Evolutionary conservation across 108 stramenopile species (phyloP).

Genomic region (Mayamaea pseudoterrestris): DNA sequence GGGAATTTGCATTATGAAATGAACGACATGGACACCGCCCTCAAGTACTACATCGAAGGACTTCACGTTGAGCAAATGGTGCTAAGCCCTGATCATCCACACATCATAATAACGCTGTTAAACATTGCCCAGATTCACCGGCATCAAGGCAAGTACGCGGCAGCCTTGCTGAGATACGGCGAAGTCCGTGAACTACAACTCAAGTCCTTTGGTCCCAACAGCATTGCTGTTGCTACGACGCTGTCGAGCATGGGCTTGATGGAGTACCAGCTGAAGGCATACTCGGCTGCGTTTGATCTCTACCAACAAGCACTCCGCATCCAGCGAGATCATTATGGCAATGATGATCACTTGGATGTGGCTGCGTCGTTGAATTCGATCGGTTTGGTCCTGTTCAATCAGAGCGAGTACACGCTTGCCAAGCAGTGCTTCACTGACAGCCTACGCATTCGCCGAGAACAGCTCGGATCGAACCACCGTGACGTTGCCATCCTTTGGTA

Average conservation of each 20-base stretch:
- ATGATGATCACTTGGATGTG: constrained; percentile 36
- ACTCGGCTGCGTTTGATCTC: constrained; percentile 27
- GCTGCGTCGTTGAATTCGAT: constrained; percentile 51
- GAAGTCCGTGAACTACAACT: constrained; percentile 28
- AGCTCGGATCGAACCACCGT: constrained; percentile 34
- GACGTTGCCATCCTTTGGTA: constrained; percentile 42
- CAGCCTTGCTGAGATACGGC: constrained; percentile 23
- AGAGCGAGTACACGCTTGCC: constrained; percentile 22
- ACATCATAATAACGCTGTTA: constrained; percentile 29
- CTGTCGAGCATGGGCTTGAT: constrained; percentile 42
- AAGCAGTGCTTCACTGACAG: constrained; percentile 35
- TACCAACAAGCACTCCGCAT: constrained; percentile 46
- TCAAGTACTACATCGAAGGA: constrained; percentile 43
- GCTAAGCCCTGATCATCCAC: constrained; percentile 28
- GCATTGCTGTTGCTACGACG: constrained; percentile 31
- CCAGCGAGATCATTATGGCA: constrained; percentile 24
- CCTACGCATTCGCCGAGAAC: constrained; percentile 28
- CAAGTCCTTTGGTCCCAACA: constrained; percentile 11
- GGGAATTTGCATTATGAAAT: constrained; percentile 62
- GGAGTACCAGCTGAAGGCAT: constrained; percentile 29
- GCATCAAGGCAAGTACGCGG: constrained; percentile 17
- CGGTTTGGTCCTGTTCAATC: constrained; percentile 49
- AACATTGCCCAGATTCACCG: constrained; percentile 34
- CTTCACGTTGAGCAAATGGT: constrained; percentile 38
- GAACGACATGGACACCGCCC: constrained; percentile 32